Evolutionary conservation across 108 stramenopile genomes (phyloP), one percentile per base, ranked within the genome.

Genomic region (Nitzschia putrida): DNA sequence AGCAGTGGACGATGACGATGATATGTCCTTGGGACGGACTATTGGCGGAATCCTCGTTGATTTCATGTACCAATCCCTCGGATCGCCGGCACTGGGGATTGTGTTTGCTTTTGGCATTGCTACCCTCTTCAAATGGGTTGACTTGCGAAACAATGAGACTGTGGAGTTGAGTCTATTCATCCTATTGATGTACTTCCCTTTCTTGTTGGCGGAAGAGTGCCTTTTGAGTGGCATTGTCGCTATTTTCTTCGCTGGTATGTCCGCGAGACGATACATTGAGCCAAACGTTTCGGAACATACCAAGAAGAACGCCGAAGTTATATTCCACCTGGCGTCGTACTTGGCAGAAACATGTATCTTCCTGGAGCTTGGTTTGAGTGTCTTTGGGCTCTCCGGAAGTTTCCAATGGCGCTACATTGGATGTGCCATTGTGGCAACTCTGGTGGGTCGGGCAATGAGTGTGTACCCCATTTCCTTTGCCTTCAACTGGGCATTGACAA

Each of bases 161-260:
- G 44, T 89, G 34, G 90, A 93, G 76, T 53, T 87, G 14, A 64
- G 76, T 40, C 57, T 93, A 38, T 86, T 85, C 77, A 59, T 83
- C 41, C 70, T 88, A 9, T 38, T 85, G 52, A 80, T 88, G 57
- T 95, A 89, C 73, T 22, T 88, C 0, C 88, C 91, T 7, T 89
- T 78, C 77, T 65, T 88, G 11, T 24, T 88, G 18, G 90, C 91
- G 22, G 85, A 91, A 57, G 73, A 69, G 10, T 20, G 85, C 14
- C 49, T 76, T 38, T 40, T 95, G 47, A 85, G 83, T 24, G 94
- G 94, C 3, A 92, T 95, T 50, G 91, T 95, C 23, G 72, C 88
- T 11, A 91, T 92, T n/a, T 82, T 95, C 53, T 89, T 95, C 72
- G 75, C 85, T 12, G 94, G 87, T 26, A 77, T 95, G 23, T 65